phyloP scores from a whole-genome alignment of 805 yeast species.

The Metschnikowia hibisci region DNA sequence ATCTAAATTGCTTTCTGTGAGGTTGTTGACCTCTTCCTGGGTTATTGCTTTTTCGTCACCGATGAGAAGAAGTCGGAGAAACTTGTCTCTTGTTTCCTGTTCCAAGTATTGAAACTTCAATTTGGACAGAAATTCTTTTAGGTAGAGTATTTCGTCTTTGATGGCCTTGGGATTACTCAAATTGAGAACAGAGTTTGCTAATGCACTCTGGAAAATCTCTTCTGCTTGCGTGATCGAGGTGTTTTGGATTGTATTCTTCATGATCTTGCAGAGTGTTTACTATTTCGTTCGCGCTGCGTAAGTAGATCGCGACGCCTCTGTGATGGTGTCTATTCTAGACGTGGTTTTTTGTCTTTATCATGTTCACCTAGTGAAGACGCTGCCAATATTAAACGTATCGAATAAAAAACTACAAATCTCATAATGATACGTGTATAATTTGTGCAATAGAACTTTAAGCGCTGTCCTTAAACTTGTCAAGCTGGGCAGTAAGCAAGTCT shows the following conservation, averaged over 20 bases:
- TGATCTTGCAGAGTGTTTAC: background rate
- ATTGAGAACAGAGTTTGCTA: slow-evolving; percentile 7
- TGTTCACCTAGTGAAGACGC: background rate
- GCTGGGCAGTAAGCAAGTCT: slow-evolving; percentile 42
- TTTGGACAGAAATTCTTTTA: slow-evolving; percentile 45
- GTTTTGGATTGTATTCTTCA: slow-evolving; percentile 1
- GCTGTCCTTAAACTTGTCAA: slow-evolving; percentile 32
- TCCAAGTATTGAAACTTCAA: slow-evolving; percentile 64
- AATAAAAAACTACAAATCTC: no score
- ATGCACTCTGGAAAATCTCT: slow-evolving; percentile 7
- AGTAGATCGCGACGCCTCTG: background rate
- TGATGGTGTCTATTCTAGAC: no score
- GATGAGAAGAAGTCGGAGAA: slow-evolving; percentile 47
- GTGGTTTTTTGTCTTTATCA: no score
- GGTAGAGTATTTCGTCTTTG: slow-evolving; percentile 29
- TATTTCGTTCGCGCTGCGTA: background rate
- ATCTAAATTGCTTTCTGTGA: slow-evolving; percentile 20
- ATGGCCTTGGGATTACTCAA: slow-evolving; percentile 12
- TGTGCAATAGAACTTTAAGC: background rate
- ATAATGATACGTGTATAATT: background rate
- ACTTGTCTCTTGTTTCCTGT: slow-evolving; percentile 68
- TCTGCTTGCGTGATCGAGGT: slow-evolving; percentile 12
- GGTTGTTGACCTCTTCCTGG: slow-evolving; percentile 30
- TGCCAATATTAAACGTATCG: no score
- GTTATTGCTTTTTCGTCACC: slow-evolving; percentile 28